Percentiles rank a stretch among this genome's conserved stretches.
phyloP scores from a whole-genome alignment of 2,329 filamentous ascomycete genomes.

The Teratosphaeria pseudoeucalypti region DNA sequence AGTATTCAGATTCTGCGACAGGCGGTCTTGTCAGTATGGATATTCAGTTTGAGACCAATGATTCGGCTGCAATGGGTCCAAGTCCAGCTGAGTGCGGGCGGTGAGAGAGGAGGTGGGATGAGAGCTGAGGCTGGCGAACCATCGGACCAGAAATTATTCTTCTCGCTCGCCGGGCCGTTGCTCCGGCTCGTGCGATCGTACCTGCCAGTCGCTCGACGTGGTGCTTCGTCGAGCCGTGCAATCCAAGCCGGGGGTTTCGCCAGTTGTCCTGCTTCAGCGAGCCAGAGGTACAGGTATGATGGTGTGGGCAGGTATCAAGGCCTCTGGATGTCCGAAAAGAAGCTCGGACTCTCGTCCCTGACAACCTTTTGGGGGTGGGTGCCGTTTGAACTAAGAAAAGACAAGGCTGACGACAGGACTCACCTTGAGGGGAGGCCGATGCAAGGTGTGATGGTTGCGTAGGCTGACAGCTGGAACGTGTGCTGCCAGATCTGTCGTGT shows the following conservation, averaged over 20 bases:
- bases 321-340: background rate
- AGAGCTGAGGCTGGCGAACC: background rate
- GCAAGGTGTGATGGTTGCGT: background rate
- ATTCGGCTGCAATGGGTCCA: background rate
- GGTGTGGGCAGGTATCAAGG: background rate
- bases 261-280: background rate
- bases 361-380: background rate
- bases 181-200: background rate
- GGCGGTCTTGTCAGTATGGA: background rate
- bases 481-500: background rate
- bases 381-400: slow-evolving; percentile 1
- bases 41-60: background rate
- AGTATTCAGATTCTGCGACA: background rate
- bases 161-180: background rate
- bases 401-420: background rate
- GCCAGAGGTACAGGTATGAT: background rate
- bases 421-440: slow-evolving; percentile 1
- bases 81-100: background rate
- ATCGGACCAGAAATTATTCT: background rate
- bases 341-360: background rate
- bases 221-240: background rate
- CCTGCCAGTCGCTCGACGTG: background rate
- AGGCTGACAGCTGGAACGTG: background rate
- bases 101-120: background rate
- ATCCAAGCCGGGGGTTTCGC: background rate